phyloP scores from a whole-genome alignment of 371 early-diverging fungal species.

The Polyrhizophydium stewartii region DNA sequence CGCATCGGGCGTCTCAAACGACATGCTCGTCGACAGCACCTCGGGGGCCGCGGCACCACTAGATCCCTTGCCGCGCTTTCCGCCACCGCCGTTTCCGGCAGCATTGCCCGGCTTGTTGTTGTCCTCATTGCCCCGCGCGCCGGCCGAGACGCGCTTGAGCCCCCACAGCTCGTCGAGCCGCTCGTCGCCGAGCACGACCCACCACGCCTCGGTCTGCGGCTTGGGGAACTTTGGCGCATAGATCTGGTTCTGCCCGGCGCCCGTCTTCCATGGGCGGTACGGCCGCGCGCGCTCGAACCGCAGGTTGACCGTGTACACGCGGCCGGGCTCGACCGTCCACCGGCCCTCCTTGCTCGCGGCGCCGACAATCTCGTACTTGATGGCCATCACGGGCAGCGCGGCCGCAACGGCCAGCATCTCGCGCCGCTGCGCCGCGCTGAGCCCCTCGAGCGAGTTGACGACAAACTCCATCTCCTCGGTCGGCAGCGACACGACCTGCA shows the following conservation, averaged over 20 bases:
- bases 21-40: constrained; percentile 38
- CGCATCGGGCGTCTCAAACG: constrained; percentile 63
- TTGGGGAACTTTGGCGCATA: constrained; percentile 81
- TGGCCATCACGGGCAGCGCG: constrained; percentile 55
- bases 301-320: constrained; percentile 28
- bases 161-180: constrained; percentile 64
- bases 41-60: constrained; percentile 24
- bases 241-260: constrained; percentile 53
- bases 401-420: constrained; percentile 56
- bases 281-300: constrained; percentile 7
- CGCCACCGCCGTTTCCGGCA: too few species aligned
- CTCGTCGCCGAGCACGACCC: constrained; percentile 71
- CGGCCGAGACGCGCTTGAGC: constrained; percentile 60
- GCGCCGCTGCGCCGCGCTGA: constrained; percentile 31
- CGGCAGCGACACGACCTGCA: constrained; percentile 8
- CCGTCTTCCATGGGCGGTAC: constrained; percentile 4
- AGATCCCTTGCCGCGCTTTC: constrained; percentile 42
- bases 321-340: constrained; percentile 29
- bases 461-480: constrained; percentile 48
- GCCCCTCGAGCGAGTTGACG: constrained; percentile 41
- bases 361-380: constrained; percentile 33
- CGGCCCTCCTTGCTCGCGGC: constrained; percentile 20
- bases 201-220: constrained; percentile 88
- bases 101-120: background rate
- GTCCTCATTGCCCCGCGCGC: constrained; percentile 43